Evolutionary conservation across 1,284 basidiomycete genomes (phyloP), one percentile per base, ranked within the genome.

Genomic region (Wallemia hederae): DNA sequence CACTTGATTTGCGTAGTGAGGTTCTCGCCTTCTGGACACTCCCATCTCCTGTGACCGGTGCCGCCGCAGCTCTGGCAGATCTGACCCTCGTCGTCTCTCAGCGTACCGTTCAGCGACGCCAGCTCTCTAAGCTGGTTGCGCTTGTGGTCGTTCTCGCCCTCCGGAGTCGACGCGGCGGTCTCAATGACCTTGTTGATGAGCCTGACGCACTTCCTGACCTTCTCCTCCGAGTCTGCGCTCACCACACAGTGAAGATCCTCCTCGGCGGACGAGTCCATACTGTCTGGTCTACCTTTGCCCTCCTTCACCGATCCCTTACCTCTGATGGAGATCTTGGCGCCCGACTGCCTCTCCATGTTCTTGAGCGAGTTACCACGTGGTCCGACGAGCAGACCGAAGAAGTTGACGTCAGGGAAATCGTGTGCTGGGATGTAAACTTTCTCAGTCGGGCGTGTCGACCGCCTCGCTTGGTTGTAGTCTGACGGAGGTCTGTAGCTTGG

Each of bases 341-440:
- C 94, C 67, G 84, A 88, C 67, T 98, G 88, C 61, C 86, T 77
- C 73, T 99, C 94, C 94, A 99, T 99, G 72, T 88, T 91, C 77
- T 99, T 99, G 75, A 98, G 74, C 73, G 89, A 92, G 71, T 99
- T 98, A 59, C 94, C 94, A 67, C 94, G 84, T 67, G 94, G 94
- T 49, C 94, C 94, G 64, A 99, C 92, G 62, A 99, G 80, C 63
- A 99, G 76, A 67, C 94, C 94, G 67, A 99, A 98, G 73, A 98
- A 99, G 72, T 99, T 99, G 76, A 99, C 98, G 73, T 98, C 92
- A 2, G 94, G 94, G 68, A 98, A 99, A 73, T 98, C 94, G 70
- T 98, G 96, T 68, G 97, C 89, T 27, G 94, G 94, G 64, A 99
- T 91, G 70, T 97, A 99, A 62, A 99, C 92, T 73, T 98, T 98